Conservation (phyloP, 2,329 filamentous ascomycete species). For the Westerdykella ornata region DNA sequence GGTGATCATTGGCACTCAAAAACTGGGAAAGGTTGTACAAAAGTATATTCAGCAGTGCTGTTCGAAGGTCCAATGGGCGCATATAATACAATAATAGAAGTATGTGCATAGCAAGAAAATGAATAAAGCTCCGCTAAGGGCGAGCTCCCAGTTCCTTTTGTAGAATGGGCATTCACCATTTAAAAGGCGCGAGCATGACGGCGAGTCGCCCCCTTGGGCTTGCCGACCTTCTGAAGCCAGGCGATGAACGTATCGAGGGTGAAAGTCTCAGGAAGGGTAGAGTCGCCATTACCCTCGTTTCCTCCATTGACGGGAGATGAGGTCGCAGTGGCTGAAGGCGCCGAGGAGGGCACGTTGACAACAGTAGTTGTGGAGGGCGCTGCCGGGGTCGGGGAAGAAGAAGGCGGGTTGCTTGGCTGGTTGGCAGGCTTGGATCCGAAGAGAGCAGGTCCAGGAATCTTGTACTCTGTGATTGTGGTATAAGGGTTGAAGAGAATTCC, state of each 20-base stretch:
- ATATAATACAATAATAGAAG: too few relatives aligned
- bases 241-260: slow-evolving; percentile 31
- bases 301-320: slow-evolving; percentile 7
- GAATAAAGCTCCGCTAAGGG: too few relatives aligned
- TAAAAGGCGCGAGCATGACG: slow-evolving; percentile 24
- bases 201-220: slow-evolving; percentile 16
- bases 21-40: too few relatives aligned
- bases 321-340: slow-evolving; percentile 4
- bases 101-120: too few relatives aligned
- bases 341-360: slow-evolving; percentile 2
- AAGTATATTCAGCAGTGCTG: too few relatives aligned
- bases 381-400: slow-evolving; percentile 4
- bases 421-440: slow-evolving; percentile 14
- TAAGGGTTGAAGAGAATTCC: slow-evolving; percentile 43
- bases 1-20: too few relatives aligned
- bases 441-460: slow-evolving; percentile 41
- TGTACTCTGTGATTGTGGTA: slow-evolving; percentile 30
- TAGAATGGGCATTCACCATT: background rate
- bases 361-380: slow-evolving; percentile 2
- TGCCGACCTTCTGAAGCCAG: slow-evolving; percentile 23
- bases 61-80: too few relatives aligned
- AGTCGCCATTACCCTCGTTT: slow-evolving; percentile 7
- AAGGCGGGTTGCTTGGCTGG: slow-evolving; percentile 10
- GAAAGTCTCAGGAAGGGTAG: slow-evolving; percentile 25
- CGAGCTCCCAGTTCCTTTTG: too few relatives aligned